Evolutionary conservation across 1,139 yeast genomes (phyloP).

Genomic region (Debaryomycetaceae sp.): DNA sequence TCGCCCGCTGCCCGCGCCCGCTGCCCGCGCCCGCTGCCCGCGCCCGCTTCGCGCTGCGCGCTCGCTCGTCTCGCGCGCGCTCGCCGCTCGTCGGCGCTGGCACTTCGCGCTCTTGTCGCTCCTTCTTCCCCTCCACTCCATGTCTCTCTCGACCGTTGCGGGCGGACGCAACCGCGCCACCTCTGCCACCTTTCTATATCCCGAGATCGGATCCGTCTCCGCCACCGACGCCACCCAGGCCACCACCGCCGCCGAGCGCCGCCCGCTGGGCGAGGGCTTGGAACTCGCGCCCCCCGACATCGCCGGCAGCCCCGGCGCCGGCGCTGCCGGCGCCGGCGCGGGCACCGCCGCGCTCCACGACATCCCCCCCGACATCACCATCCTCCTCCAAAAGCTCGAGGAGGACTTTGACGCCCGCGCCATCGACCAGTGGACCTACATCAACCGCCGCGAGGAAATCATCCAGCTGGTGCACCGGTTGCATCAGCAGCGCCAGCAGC

Average conservation of each 20-base stretch:
- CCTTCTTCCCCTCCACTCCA: constrained; percentile 4
- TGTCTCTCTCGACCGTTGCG: constrained; percentile 15
- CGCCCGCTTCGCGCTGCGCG: constrained; percentile 1
- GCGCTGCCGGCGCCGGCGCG: constrained; percentile 7
- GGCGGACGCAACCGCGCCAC: constrained; percentile 10
- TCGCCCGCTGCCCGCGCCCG: too few relatives aligned
- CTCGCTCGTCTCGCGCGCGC: background rate
- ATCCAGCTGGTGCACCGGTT: constrained; percentile 35
- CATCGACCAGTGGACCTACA: constrained; percentile 48
- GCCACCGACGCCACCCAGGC: constrained; percentile 22
- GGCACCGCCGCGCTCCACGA: constrained; percentile 21
- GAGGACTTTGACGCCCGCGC: constrained; percentile 40
- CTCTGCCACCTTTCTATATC: constrained; percentile 11
- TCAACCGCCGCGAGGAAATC: constrained; percentile 44
- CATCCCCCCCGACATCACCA: constrained; percentile 46
- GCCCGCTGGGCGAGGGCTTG: too few relatives aligned
- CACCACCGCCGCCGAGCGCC: constrained; percentile 12
- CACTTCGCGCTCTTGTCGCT: background rate
- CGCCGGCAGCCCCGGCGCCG: background rate
- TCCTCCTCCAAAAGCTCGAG: constrained; percentile 39
- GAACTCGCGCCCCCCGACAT: constrained; percentile 3
- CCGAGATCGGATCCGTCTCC: constrained; percentile 21
- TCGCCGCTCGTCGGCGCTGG: background rate
- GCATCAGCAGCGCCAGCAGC: constrained; percentile 31
- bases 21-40: constrained; percentile 1